phyloP scores from a whole-genome alignment of 192 early-diverging fungal genomes.

The Coemansia sp. region DNA sequence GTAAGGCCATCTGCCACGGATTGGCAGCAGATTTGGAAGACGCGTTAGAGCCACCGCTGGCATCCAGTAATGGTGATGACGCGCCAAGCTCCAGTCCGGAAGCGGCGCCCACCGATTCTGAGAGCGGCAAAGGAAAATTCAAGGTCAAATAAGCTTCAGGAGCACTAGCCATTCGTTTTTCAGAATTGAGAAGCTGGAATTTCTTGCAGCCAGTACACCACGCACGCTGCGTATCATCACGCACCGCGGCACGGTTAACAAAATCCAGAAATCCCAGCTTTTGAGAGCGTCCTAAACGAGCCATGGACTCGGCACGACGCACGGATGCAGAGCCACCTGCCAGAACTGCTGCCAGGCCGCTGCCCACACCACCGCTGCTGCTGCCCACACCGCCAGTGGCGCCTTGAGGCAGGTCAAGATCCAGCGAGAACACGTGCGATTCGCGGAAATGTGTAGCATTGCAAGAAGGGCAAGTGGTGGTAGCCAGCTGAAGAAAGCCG shows the following conservation, averaged over 20 bases:
- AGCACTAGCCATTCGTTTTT: constrained; percentile 61
- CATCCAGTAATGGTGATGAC: constrained; percentile 1
- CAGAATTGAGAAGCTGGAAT: constrained; percentile 77
- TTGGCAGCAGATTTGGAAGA: background rate
- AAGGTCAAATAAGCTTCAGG: constrained; percentile 72
- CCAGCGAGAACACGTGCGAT: constrained; percentile 77
- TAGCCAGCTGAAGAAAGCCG: constrained; percentile 32
- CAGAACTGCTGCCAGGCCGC: constrained; percentile 33
- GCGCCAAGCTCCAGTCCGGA: background rate
- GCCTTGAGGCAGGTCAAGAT: constrained; percentile 72
- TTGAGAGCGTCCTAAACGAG: constrained; percentile 1
- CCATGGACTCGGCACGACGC: constrained; percentile 29
- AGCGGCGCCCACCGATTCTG: background rate
- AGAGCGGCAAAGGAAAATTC: constrained; percentile 61
- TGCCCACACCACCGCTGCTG: constrained; percentile 5
- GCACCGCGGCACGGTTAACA: constrained; percentile 18
- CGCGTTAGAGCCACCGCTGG: background rate
- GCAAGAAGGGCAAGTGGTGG: constrained; percentile 65
- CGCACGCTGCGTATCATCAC: constrained; percentile 53
- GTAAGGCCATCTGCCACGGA: constrained; percentile 35
- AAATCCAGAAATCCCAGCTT: constrained; percentile 26
- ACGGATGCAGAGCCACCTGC: constrained; percentile 46
- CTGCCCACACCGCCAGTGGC: background rate
- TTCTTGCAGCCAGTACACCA: constrained; percentile 83
- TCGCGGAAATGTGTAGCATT: constrained; percentile 57